phyloP scores from a whole-genome alignment of 164 flowering plant genomes.

The Sedum album region DNA sequence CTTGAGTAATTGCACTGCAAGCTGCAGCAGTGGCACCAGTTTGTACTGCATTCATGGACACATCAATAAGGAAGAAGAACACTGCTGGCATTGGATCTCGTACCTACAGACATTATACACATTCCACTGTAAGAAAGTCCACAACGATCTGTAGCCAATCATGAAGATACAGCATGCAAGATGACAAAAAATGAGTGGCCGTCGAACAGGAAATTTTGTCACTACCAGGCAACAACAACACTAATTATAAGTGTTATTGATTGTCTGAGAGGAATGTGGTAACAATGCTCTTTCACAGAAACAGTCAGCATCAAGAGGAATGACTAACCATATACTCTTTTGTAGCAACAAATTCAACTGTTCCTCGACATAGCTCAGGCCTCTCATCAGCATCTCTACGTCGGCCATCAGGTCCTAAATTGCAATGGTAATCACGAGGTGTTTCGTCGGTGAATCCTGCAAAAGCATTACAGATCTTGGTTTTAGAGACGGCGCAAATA shows the following conservation, averaged over 20 bases:
- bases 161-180: neutral
- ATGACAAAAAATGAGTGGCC: neutral
- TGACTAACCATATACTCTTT: slow-evolving; percentile 84
- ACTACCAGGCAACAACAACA: neutral
- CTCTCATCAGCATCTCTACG: slow-evolving; percentile 99
- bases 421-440: slow-evolving; percentile 96
- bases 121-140: neutral
- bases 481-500: neutral
- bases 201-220: neutral
- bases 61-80: slow-evolving; percentile 91
- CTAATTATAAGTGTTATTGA: neutral
- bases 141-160: neutral
- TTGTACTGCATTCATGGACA: slow-evolving; percentile 92
- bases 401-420: slow-evolving; percentile 95
- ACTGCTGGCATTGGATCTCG: slow-evolving; percentile 99
- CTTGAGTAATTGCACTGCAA: slow-evolving; percentile 93
- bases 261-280: neutral
- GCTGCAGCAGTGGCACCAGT: slow-evolving; percentile 99
- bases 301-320: neutral
- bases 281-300: neutral
- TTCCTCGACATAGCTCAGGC: slow-evolving; percentile 95
- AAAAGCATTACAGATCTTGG: slow-evolving; percentile 13
- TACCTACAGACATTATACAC: slow-evolving; percentile 38
- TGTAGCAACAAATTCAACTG: slow-evolving; percentile 97
- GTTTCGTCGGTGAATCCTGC: slow-evolving; percentile 94